Conservation (phyloP, 805 yeast species). For the Nakazawaea laoshanensis region DNA sequence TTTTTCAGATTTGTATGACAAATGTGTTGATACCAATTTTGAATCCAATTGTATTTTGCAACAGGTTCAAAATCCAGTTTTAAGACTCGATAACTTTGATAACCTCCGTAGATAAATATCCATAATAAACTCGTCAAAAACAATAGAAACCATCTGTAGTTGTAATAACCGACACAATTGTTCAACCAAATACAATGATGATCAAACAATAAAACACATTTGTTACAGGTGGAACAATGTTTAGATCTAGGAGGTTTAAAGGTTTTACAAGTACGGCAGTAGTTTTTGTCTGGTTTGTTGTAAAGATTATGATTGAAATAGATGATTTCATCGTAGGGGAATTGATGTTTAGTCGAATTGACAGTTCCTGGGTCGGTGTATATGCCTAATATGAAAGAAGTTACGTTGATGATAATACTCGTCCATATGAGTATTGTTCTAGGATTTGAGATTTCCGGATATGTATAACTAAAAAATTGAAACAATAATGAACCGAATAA, state of each 20-base stretch:
- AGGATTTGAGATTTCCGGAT: conserved; percentile 9
- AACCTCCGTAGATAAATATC: conserved; percentile 34
- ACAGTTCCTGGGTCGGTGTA: conserved; percentile 34
- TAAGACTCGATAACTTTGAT: conserved; percentile 22
- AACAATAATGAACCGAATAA: conserved; percentile 12
- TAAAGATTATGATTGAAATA: conserved; percentile 25
- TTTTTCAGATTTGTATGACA: conserved; percentile 23
- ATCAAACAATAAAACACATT: conserved; percentile 58
- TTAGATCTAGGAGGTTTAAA: conserved; percentile 76
- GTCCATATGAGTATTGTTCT: conserved; percentile 19
- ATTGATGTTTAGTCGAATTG: conserved; percentile 14
- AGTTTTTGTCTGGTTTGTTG: conserved; percentile 22
- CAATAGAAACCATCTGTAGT: conserved; percentile 37
- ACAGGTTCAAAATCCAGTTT: conserved; percentile 7
- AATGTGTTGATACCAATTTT: conserved; percentile 13
- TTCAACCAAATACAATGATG: conserved; percentile 51
- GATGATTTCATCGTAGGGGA: conserved; percentile 31
- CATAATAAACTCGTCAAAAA: conserved; percentile 26
- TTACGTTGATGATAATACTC: conserved; percentile 24
- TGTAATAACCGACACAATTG: conserved; percentile 46
- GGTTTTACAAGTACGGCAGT: conserved; percentile 50
- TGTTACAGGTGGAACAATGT: conserved; percentile 65
- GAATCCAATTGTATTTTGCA: conserved; percentile 11
- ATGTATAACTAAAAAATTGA: conserved; percentile 17
- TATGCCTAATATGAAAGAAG: conserved; percentile 28